These are phyloP conservation scores for Phytophthora citricola DNA, from an alignment of 352 stramenopile genomes.

Conservation along the genomic window DNA sequence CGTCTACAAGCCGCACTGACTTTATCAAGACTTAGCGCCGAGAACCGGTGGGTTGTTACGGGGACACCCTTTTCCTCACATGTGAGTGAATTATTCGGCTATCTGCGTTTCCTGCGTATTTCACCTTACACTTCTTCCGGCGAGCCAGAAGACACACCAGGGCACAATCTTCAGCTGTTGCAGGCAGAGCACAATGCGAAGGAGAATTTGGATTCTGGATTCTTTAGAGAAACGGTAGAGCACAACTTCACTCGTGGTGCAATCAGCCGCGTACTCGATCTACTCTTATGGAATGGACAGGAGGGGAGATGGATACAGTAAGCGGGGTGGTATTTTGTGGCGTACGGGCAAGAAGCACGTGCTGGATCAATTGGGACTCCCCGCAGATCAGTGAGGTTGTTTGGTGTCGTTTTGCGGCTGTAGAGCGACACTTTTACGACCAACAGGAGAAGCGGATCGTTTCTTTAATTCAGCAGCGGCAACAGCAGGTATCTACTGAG, in stretches of 20 bases:
- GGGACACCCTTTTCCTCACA: slow-evolving; percentile 90
- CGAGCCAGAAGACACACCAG: not conserved
- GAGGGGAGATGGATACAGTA: not conserved
- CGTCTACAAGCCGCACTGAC: slow-evolving; percentile 84
- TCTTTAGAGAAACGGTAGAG: slow-evolving; percentile 50
- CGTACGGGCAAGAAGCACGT: slow-evolving; percentile 81
- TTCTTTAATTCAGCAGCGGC: slow-evolving; percentile 39
- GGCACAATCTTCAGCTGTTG: slow-evolving; percentile 7
- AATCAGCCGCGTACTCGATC: slow-evolving; percentile 50
- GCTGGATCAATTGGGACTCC: slow-evolving; percentile 66
- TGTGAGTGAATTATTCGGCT: slow-evolving; percentile 87
- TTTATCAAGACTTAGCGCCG: slow-evolving; percentile 66
- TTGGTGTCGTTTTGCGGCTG: slow-evolving; percentile 75
- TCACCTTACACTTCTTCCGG: slow-evolving; percentile 37
- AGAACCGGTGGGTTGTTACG: slow-evolving; percentile 89
- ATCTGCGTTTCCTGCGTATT: slow-evolving; percentile 77
- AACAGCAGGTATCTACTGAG: slow-evolving; percentile 4
- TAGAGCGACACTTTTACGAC: slow-evolving; percentile 84
- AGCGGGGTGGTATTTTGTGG: slow-evolving; percentile 68
- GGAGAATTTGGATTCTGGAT: slow-evolving; percentile 29
- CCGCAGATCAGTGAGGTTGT: slow-evolving; percentile 60
- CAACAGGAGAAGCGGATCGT: slow-evolving; percentile 67
- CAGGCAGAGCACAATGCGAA: slow-evolving; percentile 29
- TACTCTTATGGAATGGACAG: slow-evolving; percentile 53
- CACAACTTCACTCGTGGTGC: slow-evolving; percentile 47